Evolutionary conservation across 192 early-diverging fungal species (phyloP).

Genomic region (Martensiomyces pterosporus): DNA sequence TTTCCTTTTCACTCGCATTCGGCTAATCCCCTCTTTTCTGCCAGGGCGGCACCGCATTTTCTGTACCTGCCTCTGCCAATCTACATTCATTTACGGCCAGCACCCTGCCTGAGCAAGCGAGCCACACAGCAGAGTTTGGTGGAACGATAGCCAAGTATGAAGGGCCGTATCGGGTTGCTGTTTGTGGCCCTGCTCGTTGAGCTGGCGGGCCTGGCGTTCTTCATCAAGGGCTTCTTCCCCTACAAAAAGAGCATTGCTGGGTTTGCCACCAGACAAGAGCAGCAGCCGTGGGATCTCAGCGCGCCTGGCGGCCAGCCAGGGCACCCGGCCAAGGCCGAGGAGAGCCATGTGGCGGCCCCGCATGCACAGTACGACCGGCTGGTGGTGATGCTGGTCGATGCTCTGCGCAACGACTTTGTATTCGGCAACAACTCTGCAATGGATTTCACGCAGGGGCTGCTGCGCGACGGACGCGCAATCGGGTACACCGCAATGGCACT

Average conservation of each 20-base stretch:
- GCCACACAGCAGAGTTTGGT: too few relatives aligned
- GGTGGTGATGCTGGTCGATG: slow-evolving; percentile 76
- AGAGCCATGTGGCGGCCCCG: background rate
- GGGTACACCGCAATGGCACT: slow-evolving; percentile 47
- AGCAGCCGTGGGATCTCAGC: slow-evolving; percentile 15
- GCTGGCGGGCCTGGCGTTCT: slow-evolving; percentile 58
- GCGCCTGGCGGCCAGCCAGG: background rate
- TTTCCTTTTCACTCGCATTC: too few relatives aligned
- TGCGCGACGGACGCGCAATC: slow-evolving; percentile 35
- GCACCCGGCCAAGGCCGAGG: background rate
- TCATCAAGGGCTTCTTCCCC: slow-evolving; percentile 73
- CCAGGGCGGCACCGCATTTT: too few relatives aligned
- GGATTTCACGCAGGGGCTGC: slow-evolving; percentile 58
- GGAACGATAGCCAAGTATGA: too few relatives aligned
- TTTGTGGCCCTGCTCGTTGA: slow-evolving; percentile 43
- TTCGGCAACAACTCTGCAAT: slow-evolving; percentile 62
- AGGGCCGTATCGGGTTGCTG: slow-evolving; percentile 13
- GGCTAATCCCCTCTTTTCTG: too few relatives aligned
- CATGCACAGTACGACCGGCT: slow-evolving; percentile 43
- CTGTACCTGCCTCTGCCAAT: too few relatives aligned
- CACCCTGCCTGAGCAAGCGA: too few relatives aligned
- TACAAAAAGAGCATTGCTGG: slow-evolving; percentile 67
- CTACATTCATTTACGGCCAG: too few relatives aligned
- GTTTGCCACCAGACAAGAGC: slow-evolving; percentile 50
- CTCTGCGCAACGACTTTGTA: slow-evolving; percentile 72